phyloP scores from a whole-genome alignment of 257 asterid genomes.

The Rhazya stricta region DNA sequence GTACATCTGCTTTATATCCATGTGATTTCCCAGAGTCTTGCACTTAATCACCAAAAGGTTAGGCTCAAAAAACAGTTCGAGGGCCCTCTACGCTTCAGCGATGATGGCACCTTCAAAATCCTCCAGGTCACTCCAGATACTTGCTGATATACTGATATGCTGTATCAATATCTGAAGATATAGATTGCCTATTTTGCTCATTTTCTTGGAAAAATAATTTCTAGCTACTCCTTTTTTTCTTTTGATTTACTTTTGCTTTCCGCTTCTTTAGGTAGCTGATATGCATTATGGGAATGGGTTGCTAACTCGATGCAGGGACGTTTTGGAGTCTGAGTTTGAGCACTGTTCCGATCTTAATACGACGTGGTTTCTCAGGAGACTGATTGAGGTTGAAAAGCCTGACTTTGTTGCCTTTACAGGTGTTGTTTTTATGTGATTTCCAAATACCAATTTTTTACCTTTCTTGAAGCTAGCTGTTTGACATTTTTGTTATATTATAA shows the following conservation, averaged over 20 bases:
- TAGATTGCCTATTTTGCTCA: conserved; percentile 1
- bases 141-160: not conserved
- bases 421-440: conserved; percentile 14
- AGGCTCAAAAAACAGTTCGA: conserved; percentile 48
- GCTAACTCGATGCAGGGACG: conserved; percentile 84
- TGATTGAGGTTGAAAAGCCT: conserved; percentile 76
- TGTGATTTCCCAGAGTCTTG: conserved; percentile 44
- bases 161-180: not conserved
- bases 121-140: conserved; percentile 54
- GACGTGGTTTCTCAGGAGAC: conserved; percentile 62
- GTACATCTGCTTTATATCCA: conserved; percentile 37
- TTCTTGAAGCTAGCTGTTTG: not conserved
- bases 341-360: conserved; percentile 79
- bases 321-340: conserved; percentile 53
- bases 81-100: conserved; percentile 64
- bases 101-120: conserved; percentile 91
- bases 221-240: not conserved
- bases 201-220: conserved; percentile 10
- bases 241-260: not conserved
- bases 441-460: not conserved
- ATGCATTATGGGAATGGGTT: conserved; percentile 92
- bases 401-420: conserved; percentile 94
- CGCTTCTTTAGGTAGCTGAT: conserved; percentile 73
- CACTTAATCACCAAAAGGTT: conserved; percentile 37
- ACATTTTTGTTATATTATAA: too few species aligned